Evolutionary conservation across 257 asterid genomes (phyloP).

Genomic region (Paraleonurus japonicus): DNA sequence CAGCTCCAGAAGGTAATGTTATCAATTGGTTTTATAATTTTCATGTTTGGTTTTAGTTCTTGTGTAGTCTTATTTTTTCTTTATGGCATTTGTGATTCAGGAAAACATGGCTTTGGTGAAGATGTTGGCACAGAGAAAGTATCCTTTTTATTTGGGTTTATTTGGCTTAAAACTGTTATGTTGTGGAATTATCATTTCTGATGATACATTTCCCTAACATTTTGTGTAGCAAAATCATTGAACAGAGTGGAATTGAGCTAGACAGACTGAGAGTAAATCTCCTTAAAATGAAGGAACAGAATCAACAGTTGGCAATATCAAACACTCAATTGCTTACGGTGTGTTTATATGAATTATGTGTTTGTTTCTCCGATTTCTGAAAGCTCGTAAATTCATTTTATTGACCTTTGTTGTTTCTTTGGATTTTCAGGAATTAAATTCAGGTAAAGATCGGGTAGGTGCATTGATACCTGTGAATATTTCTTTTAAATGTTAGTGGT

Average conservation of each 20-base stretch:
- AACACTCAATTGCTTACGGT: conserved; percentile 61
- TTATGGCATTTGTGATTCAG: conserved; percentile 34
- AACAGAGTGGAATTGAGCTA: conserved; percentile 59
- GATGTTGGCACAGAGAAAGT: conserved; percentile 70
- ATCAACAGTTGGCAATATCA: conserved; percentile 56
- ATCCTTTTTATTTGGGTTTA: conserved; percentile 38
- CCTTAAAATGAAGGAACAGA: conserved; percentile 67
- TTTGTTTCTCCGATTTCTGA: conserved; percentile 14
- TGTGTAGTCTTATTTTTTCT: not conserved
- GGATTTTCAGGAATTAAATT: conserved; percentile 66
- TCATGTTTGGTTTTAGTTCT: conserved; percentile 4
- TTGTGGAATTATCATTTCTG: not conserved
- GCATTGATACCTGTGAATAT: not conserved
- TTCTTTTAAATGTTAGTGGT: not conserved
- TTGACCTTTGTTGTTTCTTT: conserved; percentile 21
- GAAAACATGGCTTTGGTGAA: conserved; percentile 53
- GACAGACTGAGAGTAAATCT: conserved; percentile 51
- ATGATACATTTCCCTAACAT: conserved; percentile 30
- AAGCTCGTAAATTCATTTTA: conserved; percentile 9
- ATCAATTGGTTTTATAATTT: not conserved
- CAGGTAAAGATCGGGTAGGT: conserved; percentile 67
- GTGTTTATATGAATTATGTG: conserved; percentile 19
- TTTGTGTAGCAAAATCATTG: conserved; percentile 55
- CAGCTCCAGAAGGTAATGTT: conserved; percentile 54
- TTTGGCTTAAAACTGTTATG: conserved; percentile 1